Evolutionary conservation across 768 basidiomycete species (phyloP), one percentile per base, ranked within the genome.

Genomic region (Galerina sulciceps): DNA sequence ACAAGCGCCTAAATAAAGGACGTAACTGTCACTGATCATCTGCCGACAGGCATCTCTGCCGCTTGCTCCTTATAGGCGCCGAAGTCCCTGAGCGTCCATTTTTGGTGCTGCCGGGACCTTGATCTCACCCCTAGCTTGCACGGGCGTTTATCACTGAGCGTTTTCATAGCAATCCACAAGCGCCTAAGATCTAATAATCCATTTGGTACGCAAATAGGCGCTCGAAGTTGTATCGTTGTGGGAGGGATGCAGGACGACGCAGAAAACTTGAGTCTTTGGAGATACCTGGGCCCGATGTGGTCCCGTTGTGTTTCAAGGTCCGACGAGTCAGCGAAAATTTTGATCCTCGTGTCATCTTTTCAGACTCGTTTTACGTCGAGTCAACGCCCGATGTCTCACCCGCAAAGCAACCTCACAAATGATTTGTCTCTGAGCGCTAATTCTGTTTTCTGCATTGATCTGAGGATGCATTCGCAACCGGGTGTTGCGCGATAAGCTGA

Each of bases 1-100:
- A 20, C 48, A 51, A 44, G 58, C 58, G 58, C 58, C 50, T 60
- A 60, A 60, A 60, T 55, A 43, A 50, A 54, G 43, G 38, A 31
- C 26, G 26, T 31, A 51, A 44, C 44, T 37, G 53, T 55, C 43
- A 55, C 17, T 45, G 38, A 57, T 45, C 49, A 57, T 49, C 47
- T 49, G 55, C 34, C 44, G 37, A 38, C 55, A 47, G 6, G 42
- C 26, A 15, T 14, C 10, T 23, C 26, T 31, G 26, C 26, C 26
- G 26, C 26, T n/a, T 31, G 26, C 26, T 31, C 26, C 26, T 18
- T 41, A 57, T 31, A 56, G 55, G 41, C 49, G 49, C 59, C 59
- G 59, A 53, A 17, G n/a, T 35, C 6, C 36, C 53, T 35, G 52
- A 59, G 38, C 4, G 9, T 44, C 53, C 48, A 55, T 44, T 49